Conservation (phyloP, 78 protist genomes). For the Dictyostelium discoideum region dicty_2.7 NC_007088.5:7370501-7371000, state of each 20-base stretch:
- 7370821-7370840: background rate
- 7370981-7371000: constrained; percentile 78
- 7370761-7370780: background rate
- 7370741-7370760: background rate
- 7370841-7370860: background rate
- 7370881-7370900: constrained; percentile 50
- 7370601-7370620: too few species aligned
- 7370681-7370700: too few species aligned
- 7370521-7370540: too few species aligned
- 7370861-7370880: background rate
- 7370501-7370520: too few species aligned
- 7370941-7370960: constrained; percentile 78
- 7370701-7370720: too few species aligned
- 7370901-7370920: constrained; percentile 75
- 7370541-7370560: too few species aligned
- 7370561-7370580: too few species aligned
- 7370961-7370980: constrained; percentile 80
- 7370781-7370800: constrained; percentile 1
- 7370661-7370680: too few species aligned
- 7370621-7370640: too few species aligned
- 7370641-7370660: too few species aligned
- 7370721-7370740: too few species aligned
- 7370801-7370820: background rate
- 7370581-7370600: too few species aligned
- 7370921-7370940: constrained; percentile 77